Evolutionary conservation across 2,329 filamentous ascomycete species (phyloP).

Genomic region (Uncinocarpus reesii): DNA sequence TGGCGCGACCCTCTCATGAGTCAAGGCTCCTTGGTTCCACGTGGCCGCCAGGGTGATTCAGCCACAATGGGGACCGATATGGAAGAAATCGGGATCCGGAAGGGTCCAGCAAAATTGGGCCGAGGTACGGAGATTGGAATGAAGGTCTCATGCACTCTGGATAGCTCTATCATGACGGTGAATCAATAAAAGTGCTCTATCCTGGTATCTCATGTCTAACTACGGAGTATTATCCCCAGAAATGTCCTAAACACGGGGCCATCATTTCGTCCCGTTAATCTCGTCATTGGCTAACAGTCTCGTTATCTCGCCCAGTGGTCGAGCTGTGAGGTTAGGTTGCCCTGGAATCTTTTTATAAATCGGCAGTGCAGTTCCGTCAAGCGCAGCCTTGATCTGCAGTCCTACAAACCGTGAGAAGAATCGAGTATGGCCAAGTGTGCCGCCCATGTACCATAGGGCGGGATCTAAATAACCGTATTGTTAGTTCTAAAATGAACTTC

Average conservation of each 20-base stretch:
- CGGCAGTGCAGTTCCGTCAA: slow-evolving; percentile 19
- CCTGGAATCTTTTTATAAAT: neutral
- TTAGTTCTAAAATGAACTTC: neutral
- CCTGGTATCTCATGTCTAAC: too few relatives aligned
- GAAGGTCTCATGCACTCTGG: too few relatives aligned
- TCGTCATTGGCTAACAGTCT: neutral
- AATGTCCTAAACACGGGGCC: neutral
- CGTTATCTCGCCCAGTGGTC: neutral
- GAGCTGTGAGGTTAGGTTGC: neutral
- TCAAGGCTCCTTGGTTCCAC: too few relatives aligned
- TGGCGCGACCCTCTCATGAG: neutral
- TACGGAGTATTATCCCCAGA: too few relatives aligned
- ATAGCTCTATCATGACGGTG: too few relatives aligned
- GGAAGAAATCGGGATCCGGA: too few relatives aligned
- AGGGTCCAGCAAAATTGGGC: too few relatives aligned
- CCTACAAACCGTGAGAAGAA: slow-evolving; percentile 38
- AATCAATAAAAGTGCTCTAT: too few relatives aligned
- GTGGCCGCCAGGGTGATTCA: too few relatives aligned
- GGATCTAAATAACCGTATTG: slow-evolving; percentile 19
- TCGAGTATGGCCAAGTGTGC: slow-evolving; percentile 25
- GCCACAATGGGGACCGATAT: too few relatives aligned
- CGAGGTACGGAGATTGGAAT: too few relatives aligned
- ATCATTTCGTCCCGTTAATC: neutral
- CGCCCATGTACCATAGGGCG: slow-evolving; percentile 32
- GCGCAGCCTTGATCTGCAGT: slow-evolving; percentile 36